Percentiles rank a stretch among this genome's conserved stretches.
Evolutionary conservation across 345 rosid species (phyloP).

Genomic region (Brassica incana): DNA sequence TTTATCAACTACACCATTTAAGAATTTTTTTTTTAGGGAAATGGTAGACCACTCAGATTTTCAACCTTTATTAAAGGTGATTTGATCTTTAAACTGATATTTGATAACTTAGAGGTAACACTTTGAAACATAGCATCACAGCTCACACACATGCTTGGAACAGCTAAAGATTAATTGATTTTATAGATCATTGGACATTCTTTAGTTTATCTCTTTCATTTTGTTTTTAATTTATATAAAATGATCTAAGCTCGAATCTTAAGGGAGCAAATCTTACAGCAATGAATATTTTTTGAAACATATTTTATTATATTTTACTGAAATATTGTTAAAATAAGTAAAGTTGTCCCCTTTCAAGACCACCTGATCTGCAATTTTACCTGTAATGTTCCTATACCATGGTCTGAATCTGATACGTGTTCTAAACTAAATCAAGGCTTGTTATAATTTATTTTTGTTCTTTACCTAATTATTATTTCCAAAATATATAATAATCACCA

Average conservation of each 20-base stretch:
- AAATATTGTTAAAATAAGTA: not conserved
- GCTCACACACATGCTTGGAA: constrained; percentile 37
- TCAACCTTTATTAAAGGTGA: not conserved
- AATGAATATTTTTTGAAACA: constrained; percentile 32
- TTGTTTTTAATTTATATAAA: not conserved
- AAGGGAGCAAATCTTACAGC: constrained; percentile 34
- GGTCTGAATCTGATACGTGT: constrained; percentile 27
- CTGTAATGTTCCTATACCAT: constrained; percentile 36
- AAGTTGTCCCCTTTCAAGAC: constrained; percentile 40
- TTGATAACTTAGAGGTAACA: constrained; percentile 17
- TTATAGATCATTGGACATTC: not conserved
- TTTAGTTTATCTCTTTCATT: constrained; percentile 12
- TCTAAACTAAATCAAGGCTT: constrained; percentile 12
- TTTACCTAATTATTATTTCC: not conserved
- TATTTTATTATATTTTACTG: constrained; percentile 9
- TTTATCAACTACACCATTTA: not conserved
- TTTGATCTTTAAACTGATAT: constrained; percentile 7
- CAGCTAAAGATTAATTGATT: constrained; percentile 22
- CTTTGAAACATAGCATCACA: constrained; percentile 30
- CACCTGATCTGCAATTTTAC: constrained; percentile 37
- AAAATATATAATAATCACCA: not conserved
- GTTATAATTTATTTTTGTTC: not conserved
- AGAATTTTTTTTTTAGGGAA: not conserved
- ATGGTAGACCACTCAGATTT: constrained; percentile 18
- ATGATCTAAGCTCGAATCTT: constrained; percentile 33